Conservation (phyloP, 1,139 yeast genomes). For the Suhomyces choctaworum region DNA sequence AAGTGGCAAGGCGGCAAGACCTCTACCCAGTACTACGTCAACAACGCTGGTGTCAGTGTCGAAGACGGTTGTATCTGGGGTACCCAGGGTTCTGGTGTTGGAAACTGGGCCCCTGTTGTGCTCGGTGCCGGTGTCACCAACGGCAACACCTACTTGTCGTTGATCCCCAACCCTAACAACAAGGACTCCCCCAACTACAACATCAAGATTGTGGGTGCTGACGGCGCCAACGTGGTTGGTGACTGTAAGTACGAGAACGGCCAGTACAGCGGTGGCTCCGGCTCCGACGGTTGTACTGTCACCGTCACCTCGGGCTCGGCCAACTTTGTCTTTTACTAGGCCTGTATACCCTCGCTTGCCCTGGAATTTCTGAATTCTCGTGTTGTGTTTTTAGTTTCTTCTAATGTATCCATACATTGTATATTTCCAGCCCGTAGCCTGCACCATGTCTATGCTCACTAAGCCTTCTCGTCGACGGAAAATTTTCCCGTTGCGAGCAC, state of each 20-base stretch:
- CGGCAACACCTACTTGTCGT: constrained; percentile 68
- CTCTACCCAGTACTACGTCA: constrained; percentile 78
- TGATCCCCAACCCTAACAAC: constrained; percentile 84
- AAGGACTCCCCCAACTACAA: constrained; percentile 59
- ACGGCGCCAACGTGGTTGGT: constrained; percentile 54
- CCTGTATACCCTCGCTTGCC: constrained; percentile 3
- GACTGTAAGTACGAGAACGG: constrained; percentile 66
- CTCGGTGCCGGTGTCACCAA: constrained; percentile 70
- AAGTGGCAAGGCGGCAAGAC: constrained; percentile 65
- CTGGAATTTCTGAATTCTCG: constrained; percentile 8
- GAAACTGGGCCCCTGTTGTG: constrained; percentile 84
- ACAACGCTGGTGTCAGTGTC: constrained; percentile 74
- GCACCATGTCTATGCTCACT: too few relatives aligned
- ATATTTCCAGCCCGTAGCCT: constrained; percentile 4
- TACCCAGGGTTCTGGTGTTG: constrained; percentile 58
- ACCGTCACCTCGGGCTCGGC: constrained; percentile 68
- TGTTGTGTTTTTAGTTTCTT: constrained; percentile 11
- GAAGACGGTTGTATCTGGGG: constrained; percentile 83
- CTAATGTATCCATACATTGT: constrained; percentile 10
- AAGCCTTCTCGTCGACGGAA: too few relatives aligned
- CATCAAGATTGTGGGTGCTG: constrained; percentile 66
- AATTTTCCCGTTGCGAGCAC: too few relatives aligned
- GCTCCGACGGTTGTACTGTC: constrained; percentile 76
- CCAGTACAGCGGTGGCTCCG: constrained; percentile 53
- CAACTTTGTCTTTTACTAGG: constrained; percentile 62